Percentiles rank a stretch among this genome's conserved stretches.
Conservation (phyloP, 2,329 filamentous ascomycete species). For the Phialophora tarda region DNA sequence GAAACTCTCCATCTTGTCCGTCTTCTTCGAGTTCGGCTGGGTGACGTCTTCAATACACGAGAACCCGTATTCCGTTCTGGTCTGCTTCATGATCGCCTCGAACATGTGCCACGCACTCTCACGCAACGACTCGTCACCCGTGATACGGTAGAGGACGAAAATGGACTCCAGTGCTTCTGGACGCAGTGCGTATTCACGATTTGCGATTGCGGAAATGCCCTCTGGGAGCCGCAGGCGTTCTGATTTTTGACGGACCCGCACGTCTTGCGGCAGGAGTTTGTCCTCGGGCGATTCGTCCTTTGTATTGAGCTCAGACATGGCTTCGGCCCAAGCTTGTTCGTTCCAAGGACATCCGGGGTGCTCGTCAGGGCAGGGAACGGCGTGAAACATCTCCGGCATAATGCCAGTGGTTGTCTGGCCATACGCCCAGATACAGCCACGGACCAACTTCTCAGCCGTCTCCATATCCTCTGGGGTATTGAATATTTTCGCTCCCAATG, state of each 20-base stretch:
- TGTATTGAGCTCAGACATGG: slow-evolving; percentile 24
- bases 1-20: slow-evolving; percentile 41
- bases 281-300: slow-evolving; percentile 38
- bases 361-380: slow-evolving; percentile 49
- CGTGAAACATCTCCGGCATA: slow-evolving; percentile 64
- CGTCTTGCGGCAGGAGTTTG: slow-evolving; percentile 19
- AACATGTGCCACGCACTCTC: slow-evolving; percentile 59
- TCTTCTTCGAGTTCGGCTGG: slow-evolving; percentile 16
- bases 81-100: slow-evolving; percentile 51
- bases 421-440: slow-evolving; percentile 69
- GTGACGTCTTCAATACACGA: slow-evolving; percentile 43
- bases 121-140: slow-evolving; percentile 57
- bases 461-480: slow-evolving; percentile 59
- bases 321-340: slow-evolving; percentile 45
- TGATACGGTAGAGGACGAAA: slow-evolving; percentile 65
- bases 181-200: slow-evolving; percentile 65
- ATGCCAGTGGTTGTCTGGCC: slow-evolving; percentile 61
- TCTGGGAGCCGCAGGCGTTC: slow-evolving; percentile 48
- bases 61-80: slow-evolving; percentile 51
- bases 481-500: slow-evolving; percentile 68
- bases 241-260: slow-evolving; percentile 40
- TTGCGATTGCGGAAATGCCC: slow-evolving; percentile 33
- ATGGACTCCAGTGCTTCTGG: slow-evolving; percentile 66
- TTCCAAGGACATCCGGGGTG: slow-evolving; percentile 50
- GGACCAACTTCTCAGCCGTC: slow-evolving; percentile 62